These are phyloP conservation scores for Mycosarcoma mackinlayi DNA, from an alignment of 1,284 basidiomycete species.

Conservation along the genomic window DNA sequence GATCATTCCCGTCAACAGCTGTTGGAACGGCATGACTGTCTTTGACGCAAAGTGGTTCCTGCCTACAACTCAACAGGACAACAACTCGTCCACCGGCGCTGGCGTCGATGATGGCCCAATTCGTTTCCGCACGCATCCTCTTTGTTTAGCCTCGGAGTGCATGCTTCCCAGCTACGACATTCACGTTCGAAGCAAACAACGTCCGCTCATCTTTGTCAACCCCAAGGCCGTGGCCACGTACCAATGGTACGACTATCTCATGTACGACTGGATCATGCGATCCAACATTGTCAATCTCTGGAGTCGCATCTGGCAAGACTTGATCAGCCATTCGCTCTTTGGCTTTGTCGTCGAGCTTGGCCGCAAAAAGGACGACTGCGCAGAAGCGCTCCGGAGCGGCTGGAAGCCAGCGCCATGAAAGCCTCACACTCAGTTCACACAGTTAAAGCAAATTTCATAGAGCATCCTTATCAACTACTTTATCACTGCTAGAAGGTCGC, in stretches of 20 bases:
- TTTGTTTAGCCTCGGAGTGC: conserved; percentile 73
- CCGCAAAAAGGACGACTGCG: conserved; percentile 35
- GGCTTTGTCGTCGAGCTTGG: conserved; percentile 46
- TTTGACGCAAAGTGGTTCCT: conserved; percentile 71
- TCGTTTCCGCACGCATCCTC: conserved; percentile 71
- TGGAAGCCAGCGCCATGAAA: conserved; percentile 18
- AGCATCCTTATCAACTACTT: neutral
- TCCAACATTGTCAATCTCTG: conserved; percentile 53
- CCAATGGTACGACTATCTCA: conserved; percentile 41
- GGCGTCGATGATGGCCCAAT: conserved; percentile 64
- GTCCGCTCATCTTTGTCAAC: conserved; percentile 71
- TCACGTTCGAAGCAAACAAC: conserved; percentile 64
- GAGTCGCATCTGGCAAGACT: conserved; percentile 53
- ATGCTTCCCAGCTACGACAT: conserved; percentile 74
- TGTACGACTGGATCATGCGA: conserved; percentile 51
- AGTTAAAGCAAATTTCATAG: neutral
- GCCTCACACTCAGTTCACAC: neutral
- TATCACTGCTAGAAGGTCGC: too few species aligned
- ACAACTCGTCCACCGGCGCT: conserved; percentile 53
- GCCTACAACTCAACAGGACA: neutral
- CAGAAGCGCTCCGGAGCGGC: conserved; percentile 20
- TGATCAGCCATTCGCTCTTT: conserved; percentile 50
- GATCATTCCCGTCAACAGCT: conserved; percentile 71
- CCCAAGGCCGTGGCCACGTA: conserved; percentile 61
- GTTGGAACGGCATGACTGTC: conserved; percentile 75